A percentile compares a stretch with the other conserved stretches of the same genome.
These are phyloP conservation scores for Aspergillus sp. DNA, from an alignment of 2,329 filamentous ascomycete genomes.

Conservation along the genomic window DNA sequence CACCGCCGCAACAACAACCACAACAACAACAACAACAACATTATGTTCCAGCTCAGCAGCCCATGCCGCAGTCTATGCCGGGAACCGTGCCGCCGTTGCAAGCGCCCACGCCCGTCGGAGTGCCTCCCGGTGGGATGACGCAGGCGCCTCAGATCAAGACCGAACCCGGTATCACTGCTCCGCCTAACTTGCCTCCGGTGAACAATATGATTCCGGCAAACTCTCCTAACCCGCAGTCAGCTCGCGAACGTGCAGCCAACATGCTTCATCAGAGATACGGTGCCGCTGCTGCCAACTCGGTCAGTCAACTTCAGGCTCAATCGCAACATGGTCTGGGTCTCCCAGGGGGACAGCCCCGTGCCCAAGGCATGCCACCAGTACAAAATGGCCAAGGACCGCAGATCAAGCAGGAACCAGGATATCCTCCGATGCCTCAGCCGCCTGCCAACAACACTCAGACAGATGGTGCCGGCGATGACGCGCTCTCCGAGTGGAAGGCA, in stretches of 20 bases:
- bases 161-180: slow-evolving; percentile 49
- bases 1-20: neutral
- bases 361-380: slow-evolving; percentile 31
- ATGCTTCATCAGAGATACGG: slow-evolving; percentile 52
- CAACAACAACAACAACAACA: slow-evolving; percentile 20
- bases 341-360: slow-evolving; percentile 36
- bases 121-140: slow-evolving; percentile 27
- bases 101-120: slow-evolving; percentile 18
- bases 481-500: slow-evolving; percentile 54
- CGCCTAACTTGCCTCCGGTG: slow-evolving; percentile 32
- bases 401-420: slow-evolving; percentile 40
- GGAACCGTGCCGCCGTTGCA: slow-evolving; percentile 26
- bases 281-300: slow-evolving; percentile 42
- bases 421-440: slow-evolving; percentile 37
- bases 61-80: slow-evolving; percentile 24
- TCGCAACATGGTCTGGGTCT: slow-evolving; percentile 35
- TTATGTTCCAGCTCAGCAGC: slow-evolving; percentile 39
- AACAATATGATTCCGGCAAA: slow-evolving; percentile 33
- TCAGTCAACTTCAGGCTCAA: slow-evolving; percentile 46
- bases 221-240: slow-evolving; percentile 46
- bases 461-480: slow-evolving; percentile 69
- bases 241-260: slow-evolving; percentile 55
- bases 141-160: slow-evolving; percentile 51
- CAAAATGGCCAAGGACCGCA: slow-evolving; percentile 42
- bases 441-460: slow-evolving; percentile 61